phyloP scores from a whole-genome alignment of 2,329 filamentous ascomycete species.

The Xylariomycetidae sp. region DNA sequence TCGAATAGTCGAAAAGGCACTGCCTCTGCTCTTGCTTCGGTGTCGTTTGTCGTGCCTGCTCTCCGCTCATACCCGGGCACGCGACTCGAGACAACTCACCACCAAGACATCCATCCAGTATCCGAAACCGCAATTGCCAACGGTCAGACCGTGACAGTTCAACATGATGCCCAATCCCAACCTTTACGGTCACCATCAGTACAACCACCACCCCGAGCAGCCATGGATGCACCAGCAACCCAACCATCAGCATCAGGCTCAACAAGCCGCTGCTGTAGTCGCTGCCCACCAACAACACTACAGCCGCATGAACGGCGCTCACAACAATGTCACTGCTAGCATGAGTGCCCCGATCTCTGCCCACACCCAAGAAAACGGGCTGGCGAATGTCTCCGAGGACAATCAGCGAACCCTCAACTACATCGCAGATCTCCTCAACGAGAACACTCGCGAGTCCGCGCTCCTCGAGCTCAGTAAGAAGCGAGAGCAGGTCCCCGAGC shows the following conservation, averaged over 20 bases:
- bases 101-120: conserved; percentile 16
- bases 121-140: conserved; percentile 13
- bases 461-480: conserved; percentile 97
- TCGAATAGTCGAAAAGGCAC: no score
- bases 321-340: conserved; percentile 43
- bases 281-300: conserved; percentile 61
- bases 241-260: conserved; percentile 55
- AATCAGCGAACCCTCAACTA: conserved; percentile 89
- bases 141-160: no score
- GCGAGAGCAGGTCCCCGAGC: conserved; percentile 92
- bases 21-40: no score
- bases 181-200: conserved; percentile 65
- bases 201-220: conserved; percentile 57
- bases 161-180: conserved; percentile 60
- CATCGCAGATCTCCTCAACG: conserved; percentile 87
- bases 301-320: conserved; percentile 65
- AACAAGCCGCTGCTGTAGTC: conserved; percentile 47
- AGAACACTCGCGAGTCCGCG: conserved; percentile 81
- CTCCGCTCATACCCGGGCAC: no score
- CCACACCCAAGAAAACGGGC: conserved; percentile 50
- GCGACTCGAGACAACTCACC: not conserved
- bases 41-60: no score
- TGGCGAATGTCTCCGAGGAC: conserved; percentile 78
- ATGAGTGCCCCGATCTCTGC: conserved; percentile 35
- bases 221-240: conserved; percentile 63